Evolutionary conservation across 2,329 filamentous ascomycete genomes (phyloP).

Genomic region (Nothopassalora personata): DNA sequence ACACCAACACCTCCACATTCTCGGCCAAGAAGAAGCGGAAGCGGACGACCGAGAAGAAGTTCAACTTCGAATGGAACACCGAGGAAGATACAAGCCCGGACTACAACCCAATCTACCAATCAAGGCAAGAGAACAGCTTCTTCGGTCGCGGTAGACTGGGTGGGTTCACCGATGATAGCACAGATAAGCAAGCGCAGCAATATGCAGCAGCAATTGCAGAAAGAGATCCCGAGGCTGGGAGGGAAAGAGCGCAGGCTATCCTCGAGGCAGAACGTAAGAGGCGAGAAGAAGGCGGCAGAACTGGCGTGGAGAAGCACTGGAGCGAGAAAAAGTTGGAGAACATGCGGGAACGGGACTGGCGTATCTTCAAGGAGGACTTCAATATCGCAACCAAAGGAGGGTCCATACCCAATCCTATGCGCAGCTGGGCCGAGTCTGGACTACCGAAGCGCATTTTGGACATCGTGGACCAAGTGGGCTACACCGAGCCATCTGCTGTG

Average conservation of each 20-base stretch:
- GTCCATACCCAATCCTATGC: constrained; percentile 90
- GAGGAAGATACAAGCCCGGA: constrained; percentile 87
- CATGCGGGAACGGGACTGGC: constrained; percentile 97
- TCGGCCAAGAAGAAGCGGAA: constrained; percentile 94
- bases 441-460: constrained; percentile 73
- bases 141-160: constrained; percentile 63
- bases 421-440: constrained; percentile 80
- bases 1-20: constrained; percentile 80
- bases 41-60: constrained; percentile 90
- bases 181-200: constrained; percentile 45
- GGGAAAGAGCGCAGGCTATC: constrained; percentile 69
- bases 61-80: constrained; percentile 97
- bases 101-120: constrained; percentile 75
- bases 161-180: constrained; percentile 58
- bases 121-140: constrained; percentile 61
- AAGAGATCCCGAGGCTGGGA: constrained; percentile 70
- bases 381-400: constrained; percentile 94
- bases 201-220: constrained; percentile 67
- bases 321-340: constrained; percentile 85
- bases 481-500: constrained; percentile 84
- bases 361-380: constrained; percentile 99
- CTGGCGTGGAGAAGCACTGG: constrained; percentile 87
- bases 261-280: constrained; percentile 78
- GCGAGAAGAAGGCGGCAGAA: constrained; percentile 65
- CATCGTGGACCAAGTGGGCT: constrained; percentile 79